Percentiles rank a stretch among this genome's conserved stretches.
phyloP scores from a whole-genome alignment of 2,329 filamentous ascomycete genomes.

The Trichoderma oligosporum region DNA sequence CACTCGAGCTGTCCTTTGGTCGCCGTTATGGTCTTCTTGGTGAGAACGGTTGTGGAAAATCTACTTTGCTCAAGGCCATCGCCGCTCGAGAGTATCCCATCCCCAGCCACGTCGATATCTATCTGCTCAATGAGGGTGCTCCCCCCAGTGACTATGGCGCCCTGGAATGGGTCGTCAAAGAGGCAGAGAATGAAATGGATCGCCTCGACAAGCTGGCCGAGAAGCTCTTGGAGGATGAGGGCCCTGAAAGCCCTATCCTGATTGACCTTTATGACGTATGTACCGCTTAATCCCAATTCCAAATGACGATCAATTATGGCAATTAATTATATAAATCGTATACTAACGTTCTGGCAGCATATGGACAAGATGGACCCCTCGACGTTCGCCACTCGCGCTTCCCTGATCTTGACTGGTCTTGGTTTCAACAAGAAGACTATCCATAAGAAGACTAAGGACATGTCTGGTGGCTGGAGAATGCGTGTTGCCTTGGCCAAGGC shows the following conservation, averaged over 20 bases:
- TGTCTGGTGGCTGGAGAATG: slow-evolving; percentile 99
- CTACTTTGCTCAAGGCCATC: slow-evolving; percentile 94
- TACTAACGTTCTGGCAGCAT: slow-evolving; percentile 55
- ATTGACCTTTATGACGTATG: slow-evolving; percentile 94
- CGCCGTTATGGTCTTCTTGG: slow-evolving; percentile 92
- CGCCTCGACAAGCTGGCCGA: slow-evolving; percentile 86
- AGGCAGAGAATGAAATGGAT: slow-evolving; percentile 90
- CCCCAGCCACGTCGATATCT: slow-evolving; percentile 95
- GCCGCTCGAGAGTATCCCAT: slow-evolving; percentile 91
- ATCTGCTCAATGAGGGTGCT: slow-evolving; percentile 95
- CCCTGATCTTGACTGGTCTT: slow-evolving; percentile 94
- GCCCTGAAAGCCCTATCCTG: slow-evolving; percentile 83
- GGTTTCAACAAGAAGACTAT: slow-evolving; percentile 99
- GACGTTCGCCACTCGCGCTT: slow-evolving; percentile 92
- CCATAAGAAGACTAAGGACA: slow-evolving; percentile 99
- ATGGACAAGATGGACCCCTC: slow-evolving; percentile 99
- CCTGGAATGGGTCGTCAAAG: slow-evolving; percentile 92
- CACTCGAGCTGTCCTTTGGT: slow-evolving; percentile 86
- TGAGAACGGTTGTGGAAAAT: slow-evolving; percentile 99
- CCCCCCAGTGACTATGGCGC: slow-evolving; percentile 84
- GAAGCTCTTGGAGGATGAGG: slow-evolving; percentile 84
- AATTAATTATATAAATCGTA: not conserved
- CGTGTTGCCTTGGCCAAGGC: slow-evolving; percentile 96
- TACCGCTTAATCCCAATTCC: slow-evolving; percentile 18
- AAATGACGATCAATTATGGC: slow-evolving; percentile 21